phyloP scores from a whole-genome alignment of 2,329 filamentous ascomycete species.

The Ophiostoma piceae region DNA sequence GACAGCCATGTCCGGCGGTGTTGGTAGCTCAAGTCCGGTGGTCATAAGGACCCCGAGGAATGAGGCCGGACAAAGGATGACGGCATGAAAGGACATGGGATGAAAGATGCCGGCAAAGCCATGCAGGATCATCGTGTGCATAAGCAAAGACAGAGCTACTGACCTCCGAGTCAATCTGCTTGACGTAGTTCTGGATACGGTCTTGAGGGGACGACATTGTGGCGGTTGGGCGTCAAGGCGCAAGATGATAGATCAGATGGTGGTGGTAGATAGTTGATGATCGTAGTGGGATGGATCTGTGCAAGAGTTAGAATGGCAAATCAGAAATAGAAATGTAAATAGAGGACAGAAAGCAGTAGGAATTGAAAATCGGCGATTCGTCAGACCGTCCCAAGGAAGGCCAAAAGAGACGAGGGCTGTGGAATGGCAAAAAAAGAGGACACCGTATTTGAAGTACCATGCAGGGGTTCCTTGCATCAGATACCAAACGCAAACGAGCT shows the following conservation, averaged over 20 bases:
- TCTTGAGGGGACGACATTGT: constrained; percentile 71
- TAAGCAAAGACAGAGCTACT: constrained; percentile 32
- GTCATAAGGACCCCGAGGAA: not conserved
- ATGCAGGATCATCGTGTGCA: not conserved
- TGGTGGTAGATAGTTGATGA: constrained; percentile 1
- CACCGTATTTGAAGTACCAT: constrained; percentile 21
- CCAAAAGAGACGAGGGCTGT: constrained; percentile 14
- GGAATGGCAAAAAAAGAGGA: constrained; percentile 21
- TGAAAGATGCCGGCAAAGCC: not conserved
- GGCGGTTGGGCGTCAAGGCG: constrained; percentile 24
- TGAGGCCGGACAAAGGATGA: not conserved
- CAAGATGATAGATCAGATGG: constrained; percentile 3
- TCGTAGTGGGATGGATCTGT: not conserved
- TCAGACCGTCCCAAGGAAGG: not conserved
- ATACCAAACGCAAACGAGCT: not conserved
- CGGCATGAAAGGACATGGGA: not conserved
- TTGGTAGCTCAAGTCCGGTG: not conserved
- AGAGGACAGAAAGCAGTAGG: not conserved
- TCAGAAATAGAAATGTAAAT: not conserved
- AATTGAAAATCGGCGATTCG: not conserved
- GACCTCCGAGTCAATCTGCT: constrained; percentile 79
- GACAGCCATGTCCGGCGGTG: not conserved
- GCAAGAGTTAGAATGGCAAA: not conserved
- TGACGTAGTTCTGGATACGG: constrained; percentile 69
- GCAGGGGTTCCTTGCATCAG: not conserved